A percentile compares a stretch with the other conserved stretches of the same genome.
Evolutionary conservation across 495 filamentous ascomycete genomes (phyloP).

Genomic region (Aspergillus incahuasiensis): DNA sequence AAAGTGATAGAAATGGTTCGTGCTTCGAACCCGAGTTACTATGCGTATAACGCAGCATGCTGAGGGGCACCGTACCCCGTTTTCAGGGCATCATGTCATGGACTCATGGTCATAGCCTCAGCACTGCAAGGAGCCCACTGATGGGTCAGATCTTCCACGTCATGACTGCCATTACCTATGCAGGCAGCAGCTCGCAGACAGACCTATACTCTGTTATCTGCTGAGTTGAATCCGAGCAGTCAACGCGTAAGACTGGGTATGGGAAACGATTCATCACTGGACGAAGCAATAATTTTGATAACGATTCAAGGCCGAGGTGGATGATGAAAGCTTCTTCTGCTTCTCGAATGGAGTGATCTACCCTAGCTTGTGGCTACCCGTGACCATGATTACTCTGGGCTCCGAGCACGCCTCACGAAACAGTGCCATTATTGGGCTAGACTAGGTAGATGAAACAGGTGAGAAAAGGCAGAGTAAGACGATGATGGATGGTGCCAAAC

Average conservation of each 20-base stretch:
- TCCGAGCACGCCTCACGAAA: neutral
- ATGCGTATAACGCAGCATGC: neutral
- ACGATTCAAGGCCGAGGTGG: neutral
- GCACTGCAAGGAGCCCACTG: neutral
- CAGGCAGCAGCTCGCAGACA: neutral
- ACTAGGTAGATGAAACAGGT: neutral
- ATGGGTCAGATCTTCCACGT: constrained; percentile 9
- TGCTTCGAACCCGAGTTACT: too few relatives aligned
- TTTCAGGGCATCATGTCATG: neutral
- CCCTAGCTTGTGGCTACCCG: neutral
- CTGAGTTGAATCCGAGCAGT: neutral
- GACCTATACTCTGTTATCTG: neutral
- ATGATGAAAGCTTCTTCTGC: neutral
- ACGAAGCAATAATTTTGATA: neutral
- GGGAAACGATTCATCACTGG: neutral
- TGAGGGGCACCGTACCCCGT: neutral
- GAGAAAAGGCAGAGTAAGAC: neutral
- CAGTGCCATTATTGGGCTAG: neutral
- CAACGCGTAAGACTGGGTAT: neutral
- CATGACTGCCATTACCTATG: constrained; percentile 7
- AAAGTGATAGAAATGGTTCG: neutral
- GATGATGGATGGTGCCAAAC: constrained; percentile 8
- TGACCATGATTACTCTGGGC: neutral
- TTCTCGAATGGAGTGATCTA: neutral
- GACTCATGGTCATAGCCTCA: neutral